phyloP scores from a whole-genome alignment of 495 filamentous ascomycete species.

The Neurospora africana region DNA sequence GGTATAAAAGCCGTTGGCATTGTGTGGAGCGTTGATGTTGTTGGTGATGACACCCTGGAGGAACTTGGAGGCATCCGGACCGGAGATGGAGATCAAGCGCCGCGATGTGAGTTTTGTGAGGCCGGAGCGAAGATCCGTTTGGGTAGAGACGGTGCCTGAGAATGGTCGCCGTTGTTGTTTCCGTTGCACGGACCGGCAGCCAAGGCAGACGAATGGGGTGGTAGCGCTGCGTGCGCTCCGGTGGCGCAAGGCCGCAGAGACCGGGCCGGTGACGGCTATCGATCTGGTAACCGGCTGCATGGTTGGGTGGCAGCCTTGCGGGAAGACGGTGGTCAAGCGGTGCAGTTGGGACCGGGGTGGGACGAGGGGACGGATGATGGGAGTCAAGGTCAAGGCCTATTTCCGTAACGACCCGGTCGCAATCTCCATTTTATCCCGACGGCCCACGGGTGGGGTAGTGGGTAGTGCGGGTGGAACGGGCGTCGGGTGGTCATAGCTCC shows the following conservation, averaged over 20 bases:
- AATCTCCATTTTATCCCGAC: neutral
- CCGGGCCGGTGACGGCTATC: neutral
- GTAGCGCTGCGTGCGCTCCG: neutral
- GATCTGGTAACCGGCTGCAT: conserved; percentile 1
- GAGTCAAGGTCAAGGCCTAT: neutral
- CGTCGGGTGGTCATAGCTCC: neutral
- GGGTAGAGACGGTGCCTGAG: conserved; percentile 7
- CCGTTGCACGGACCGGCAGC: neutral
- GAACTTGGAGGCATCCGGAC: conserved; percentile 68
- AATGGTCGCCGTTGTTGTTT: conserved; percentile 6
- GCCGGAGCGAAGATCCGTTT: conserved; percentile 32
- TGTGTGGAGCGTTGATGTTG: conserved; percentile 40
- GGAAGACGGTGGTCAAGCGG: neutral
- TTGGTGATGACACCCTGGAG: conserved; percentile 80
- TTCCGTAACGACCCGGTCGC: neutral
- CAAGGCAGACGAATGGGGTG: neutral
- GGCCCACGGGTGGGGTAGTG: neutral
- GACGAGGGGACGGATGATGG: neutral
- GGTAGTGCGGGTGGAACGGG: neutral
- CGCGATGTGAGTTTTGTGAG: conserved; percentile 53
- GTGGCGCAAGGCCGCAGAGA: neutral
- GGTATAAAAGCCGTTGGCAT: conserved; percentile 50
- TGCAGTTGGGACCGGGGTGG: neutral
- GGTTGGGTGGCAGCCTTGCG: neutral
- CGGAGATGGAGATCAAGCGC: conserved; percentile 65